Evolutionary conservation across 176 grass and related monocot genomes (phyloP).

Genomic region (Carex parvula): DNA sequence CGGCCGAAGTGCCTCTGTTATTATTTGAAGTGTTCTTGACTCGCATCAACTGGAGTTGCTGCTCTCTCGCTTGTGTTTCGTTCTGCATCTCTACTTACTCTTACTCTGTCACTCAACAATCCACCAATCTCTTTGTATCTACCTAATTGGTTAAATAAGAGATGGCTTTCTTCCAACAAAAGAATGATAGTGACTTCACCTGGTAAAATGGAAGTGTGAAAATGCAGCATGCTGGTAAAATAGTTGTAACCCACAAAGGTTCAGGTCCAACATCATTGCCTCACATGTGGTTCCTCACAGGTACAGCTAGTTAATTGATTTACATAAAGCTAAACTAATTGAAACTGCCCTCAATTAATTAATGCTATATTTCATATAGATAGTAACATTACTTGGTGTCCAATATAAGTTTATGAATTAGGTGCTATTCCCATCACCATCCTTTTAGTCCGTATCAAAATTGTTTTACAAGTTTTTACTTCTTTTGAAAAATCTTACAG

Average conservation of each 20-base stretch:
- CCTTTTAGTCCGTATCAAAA: not conserved
- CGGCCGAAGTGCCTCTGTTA: not conserved
- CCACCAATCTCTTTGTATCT: not conserved
- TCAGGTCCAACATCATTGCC: constrained; percentile 32
- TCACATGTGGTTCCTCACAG: constrained; percentile 23
- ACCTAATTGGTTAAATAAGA: constrained; percentile 30
- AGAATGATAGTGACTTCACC: constrained; percentile 22
- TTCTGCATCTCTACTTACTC: constrained; percentile 42
- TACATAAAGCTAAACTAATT: not conserved
- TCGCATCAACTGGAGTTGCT: constrained; percentile 76
- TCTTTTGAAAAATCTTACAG: not conserved
- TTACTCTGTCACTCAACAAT: constrained; percentile 14
- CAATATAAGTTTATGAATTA: constrained; percentile 22
- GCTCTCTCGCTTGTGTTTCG: constrained; percentile 41
- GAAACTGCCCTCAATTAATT: not conserved
- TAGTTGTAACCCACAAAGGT: constrained; percentile 41
- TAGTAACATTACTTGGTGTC: constrained; percentile 39
- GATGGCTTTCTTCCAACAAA: constrained; percentile 23
- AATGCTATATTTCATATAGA: constrained; percentile 3
- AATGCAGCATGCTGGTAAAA: constrained; percentile 29
- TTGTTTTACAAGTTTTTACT: not conserved
- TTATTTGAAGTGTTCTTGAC: constrained; percentile 52
- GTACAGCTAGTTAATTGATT: constrained; percentile 6
- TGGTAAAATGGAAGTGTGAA: not conserved
- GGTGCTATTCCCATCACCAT: not conserved